phyloP scores from a whole-genome alignment of 108 stramenopile species.

The Nitzschia putrida region DNA sequence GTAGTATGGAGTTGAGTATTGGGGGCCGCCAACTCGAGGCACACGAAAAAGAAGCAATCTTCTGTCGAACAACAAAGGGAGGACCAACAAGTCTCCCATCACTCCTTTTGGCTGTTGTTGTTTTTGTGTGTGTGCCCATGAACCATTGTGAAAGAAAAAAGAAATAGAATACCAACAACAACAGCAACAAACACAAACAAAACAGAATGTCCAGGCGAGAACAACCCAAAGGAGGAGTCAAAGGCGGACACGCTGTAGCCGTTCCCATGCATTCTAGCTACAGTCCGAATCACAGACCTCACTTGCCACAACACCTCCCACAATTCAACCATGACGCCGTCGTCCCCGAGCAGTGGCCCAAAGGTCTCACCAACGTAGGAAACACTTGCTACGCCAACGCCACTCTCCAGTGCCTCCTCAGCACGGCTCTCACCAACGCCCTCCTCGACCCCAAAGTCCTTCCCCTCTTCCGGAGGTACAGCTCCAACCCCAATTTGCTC shows the following conservation, averaged over 20 bases:
- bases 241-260: constrained; percentile 10
- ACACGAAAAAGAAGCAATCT: no score
- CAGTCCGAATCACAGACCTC: neutral
- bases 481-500: constrained; percentile 76
- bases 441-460: constrained; percentile 67
- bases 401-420: constrained; percentile 76
- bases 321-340: neutral
- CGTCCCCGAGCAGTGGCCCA: constrained; percentile 45
- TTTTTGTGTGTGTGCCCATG: neutral
- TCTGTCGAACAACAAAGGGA: no score
- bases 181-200: neutral
- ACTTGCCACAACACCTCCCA: neutral
- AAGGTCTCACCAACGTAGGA: constrained; percentile 78
- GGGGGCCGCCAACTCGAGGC: no score
- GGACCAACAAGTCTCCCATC: no score
- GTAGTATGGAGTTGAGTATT: no score
- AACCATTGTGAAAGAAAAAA: neutral
- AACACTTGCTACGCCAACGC: constrained; percentile 88
- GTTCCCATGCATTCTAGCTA: neutral
- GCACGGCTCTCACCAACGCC: constrained; percentile 72
- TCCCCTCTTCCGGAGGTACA: constrained; percentile 71
- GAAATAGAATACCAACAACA: neutral
- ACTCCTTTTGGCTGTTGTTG: no score
- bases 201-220: neutral
- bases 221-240: constrained; percentile 21